These are phyloP conservation scores for Apiospora hydei DNA, from an alignment of 2,329 filamentous ascomycete genomes.

Conservation along the genomic window DNA sequence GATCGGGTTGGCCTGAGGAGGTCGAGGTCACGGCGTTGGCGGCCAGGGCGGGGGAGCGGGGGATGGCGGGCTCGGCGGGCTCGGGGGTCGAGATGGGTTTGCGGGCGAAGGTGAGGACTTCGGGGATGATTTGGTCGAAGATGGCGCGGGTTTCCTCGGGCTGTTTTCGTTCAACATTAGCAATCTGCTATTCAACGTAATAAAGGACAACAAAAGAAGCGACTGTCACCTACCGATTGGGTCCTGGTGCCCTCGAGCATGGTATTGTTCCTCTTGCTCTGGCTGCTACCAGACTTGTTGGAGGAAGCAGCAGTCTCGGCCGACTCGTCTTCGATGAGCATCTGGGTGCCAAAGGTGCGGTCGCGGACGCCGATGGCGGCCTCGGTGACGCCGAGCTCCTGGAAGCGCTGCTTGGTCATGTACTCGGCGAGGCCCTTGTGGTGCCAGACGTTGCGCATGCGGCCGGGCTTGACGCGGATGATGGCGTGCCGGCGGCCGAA, in stretches of 20 bases:
- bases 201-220: no score
- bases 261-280: conserved; percentile 21
- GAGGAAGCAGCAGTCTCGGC: neutral
- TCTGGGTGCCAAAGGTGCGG: conserved; percentile 39
- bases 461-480: conserved; percentile 44
- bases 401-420: conserved; percentile 43
- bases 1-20: neutral
- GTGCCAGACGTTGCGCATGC: conserved; percentile 46
- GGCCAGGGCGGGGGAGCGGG: conserved; percentile 40
- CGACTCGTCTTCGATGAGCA: conserved; percentile 29
- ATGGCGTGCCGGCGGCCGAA: conserved; percentile 50
- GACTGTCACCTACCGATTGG: no score
- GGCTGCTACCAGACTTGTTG: neutral
- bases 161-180: conserved; percentile 32
- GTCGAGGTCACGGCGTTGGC: conserved; percentile 37
- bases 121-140: conserved; percentile 45
- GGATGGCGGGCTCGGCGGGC: conserved; percentile 28
- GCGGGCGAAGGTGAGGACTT: conserved; percentile 48
- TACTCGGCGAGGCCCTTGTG: conserved; percentile 43
- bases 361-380: conserved; percentile 44
- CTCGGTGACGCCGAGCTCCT: conserved; percentile 41
- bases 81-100: conserved; percentile 41
- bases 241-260: conserved; percentile 19
- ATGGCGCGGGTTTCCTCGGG: conserved; percentile 46
- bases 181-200: no score